Base-by-base conservation (phyloP, 192 early-diverging fungal genomes). In the Podila horticola region DNA sequence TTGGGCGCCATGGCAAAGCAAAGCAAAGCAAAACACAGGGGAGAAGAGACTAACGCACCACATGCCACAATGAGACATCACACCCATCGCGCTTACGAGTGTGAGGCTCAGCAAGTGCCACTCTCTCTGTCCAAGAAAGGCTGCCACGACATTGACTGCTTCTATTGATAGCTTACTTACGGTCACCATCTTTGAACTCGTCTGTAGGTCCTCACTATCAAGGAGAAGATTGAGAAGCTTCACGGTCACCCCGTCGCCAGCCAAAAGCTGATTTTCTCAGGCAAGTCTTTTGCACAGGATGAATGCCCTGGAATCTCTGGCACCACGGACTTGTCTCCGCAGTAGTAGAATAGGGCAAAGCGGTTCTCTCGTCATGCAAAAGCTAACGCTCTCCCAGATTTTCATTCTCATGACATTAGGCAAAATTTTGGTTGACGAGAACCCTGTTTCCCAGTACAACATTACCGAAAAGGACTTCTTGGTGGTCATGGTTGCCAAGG, bases 401-500 rank as follows among this genome's bases (percentile, higher is more conserved):
- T 5, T 72, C 59, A n/a, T 64, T 64, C 34, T 67, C 33, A 11
- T 19, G 15, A 28, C 65, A 17, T 69, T 70, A 94, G 94, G 96
- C 72, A 97, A 98, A 84, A 95, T 98, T 74, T 89, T 99, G 22
- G 84, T 71, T 15, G 93, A 99, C 83, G 89, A 86, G 50, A 88
- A 92, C 67, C 89, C 92, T 2, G 83, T 99, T 11, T 89, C 83
- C 22, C 88, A 92, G 33, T 91, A 90, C 71, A 91, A 93, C 33
- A 93, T 98, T 65, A 86, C 71, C 24, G 97, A 99, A 74, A 96
- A 93, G 82, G 95, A 96, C 67, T 99, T 99, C 82, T 84, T 99
- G 77, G 97, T 99, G 50, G 88, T 97, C 10, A 99, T 99, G 97
- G 91, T 94, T 12, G 89, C 91, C 74, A 98, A 98, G 91, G 93